Percentiles rank a stretch among this genome's conserved stretches.
phyloP scores from a whole-genome alignment of 1,139 yeast genomes.

The Meyerozyma sp. region DNA sequence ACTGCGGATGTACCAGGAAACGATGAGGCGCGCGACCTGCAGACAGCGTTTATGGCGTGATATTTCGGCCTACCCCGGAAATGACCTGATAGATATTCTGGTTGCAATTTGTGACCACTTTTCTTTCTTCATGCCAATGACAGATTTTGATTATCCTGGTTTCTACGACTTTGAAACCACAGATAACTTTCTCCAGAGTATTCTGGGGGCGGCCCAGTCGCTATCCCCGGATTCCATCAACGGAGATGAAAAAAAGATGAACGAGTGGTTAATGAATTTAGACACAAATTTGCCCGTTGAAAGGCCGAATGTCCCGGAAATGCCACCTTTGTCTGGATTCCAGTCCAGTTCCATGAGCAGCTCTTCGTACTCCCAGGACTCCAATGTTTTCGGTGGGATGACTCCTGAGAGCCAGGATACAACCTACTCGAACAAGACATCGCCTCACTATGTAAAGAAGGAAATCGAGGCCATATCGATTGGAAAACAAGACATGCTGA shows the following conservation, averaged over 20 bases:
- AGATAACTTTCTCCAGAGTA: constrained; percentile 28
- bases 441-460: neutral
- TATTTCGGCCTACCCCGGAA: constrained; percentile 2
- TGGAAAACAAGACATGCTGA: neutral
- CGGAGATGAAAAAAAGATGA: constrained; percentile 31
- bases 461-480: neutral
- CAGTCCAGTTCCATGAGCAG: neutral
- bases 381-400: neutral
- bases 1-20: no score
- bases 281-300: neutral
- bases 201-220: constrained; percentile 18
- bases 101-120: neutral
- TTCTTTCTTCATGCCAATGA: constrained; percentile 6
- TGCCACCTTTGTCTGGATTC: neutral
- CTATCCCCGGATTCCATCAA: constrained; percentile 24
- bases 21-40: neutral
- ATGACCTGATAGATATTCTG: neutral
- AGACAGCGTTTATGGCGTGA: neutral
- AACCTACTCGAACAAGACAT: neutral
- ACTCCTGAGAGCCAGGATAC: constrained; percentile 1
- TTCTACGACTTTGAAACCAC: constrained; percentile 30
- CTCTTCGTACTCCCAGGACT: constrained; percentile 1
- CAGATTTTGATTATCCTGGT: constrained; percentile 15
- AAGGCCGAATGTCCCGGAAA: neutral
- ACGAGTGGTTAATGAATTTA: constrained; percentile 13